Base-by-base conservation (phyloP, 768 basidiomycete species). In the Gelatoporia subvermispora region DNA sequence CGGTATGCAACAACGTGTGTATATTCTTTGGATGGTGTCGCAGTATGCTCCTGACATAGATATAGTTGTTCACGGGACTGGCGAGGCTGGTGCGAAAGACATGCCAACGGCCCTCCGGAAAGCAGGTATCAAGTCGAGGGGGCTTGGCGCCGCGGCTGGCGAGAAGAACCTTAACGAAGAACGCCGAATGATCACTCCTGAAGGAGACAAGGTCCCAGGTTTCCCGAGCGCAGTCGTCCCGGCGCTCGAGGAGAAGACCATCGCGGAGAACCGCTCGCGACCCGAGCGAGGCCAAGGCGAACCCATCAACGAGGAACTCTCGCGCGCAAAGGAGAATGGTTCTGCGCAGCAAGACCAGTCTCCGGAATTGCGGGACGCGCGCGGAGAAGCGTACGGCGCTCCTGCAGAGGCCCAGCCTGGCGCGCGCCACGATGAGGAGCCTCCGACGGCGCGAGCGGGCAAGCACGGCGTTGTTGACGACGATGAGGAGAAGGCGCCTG, bases 161-260 rank as follows among this genome's bases (percentile, higher is more conserved):
- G 78, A 76, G 28, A 60, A 68, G 25, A 63, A 62, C 0, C 48
- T 79, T 38, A 69, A 72, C 23, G 71, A 69, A 21, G 82, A 83
- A 55, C 74, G 78, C 15, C 74, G 69, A 50, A 78, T 78, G 15
- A 77, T 62, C 58, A 73, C 73, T 37, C 67, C 68, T n/a, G 72
- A 79, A 7, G 80, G 81, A 17, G 54, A 75, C 50, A 67, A 75
- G 51, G 65, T 68, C 20, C 68, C 71, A 10, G 82, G 83, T 2
- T 85, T 88, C 60, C 73, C 82, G 0, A 77, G 79, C 49, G 67
- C 81, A 1, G 71, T 77, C 7, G 78, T 87, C 1, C 86, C 87
- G 1, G 85, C 81, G 0, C 60, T 87, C 11, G 88, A 88, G 61
- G 84, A 88, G 63, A 80, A 82, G 61, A 71, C 69, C 2, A 66